A percentile compares a stretch with the other conserved stretches of the same genome.
Conservation (phyloP, 768 basidiomycete species). For the Boletus subparvulus region DNA sequence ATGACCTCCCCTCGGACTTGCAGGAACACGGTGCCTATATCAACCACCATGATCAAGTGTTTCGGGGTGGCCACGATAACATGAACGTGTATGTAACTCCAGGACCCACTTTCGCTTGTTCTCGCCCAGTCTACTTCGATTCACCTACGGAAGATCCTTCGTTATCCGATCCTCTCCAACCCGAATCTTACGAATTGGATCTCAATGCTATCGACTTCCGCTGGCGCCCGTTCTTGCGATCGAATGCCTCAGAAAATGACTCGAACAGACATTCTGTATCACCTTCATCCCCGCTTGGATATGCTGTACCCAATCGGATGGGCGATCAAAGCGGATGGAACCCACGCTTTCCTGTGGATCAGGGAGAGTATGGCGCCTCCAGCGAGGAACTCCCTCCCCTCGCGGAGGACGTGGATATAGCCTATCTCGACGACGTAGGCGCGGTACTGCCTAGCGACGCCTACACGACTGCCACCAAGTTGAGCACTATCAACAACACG, state of each 20-base stretch:
- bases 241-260: slow-evolving; percentile 11
- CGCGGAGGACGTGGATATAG: slow-evolving; percentile 6
- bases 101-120: slow-evolving; percentile 39
- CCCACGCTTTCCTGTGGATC: slow-evolving; percentile 13
- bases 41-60: neutral
- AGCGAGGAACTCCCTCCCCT: slow-evolving; percentile 11
- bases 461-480: neutral
- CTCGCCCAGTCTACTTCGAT: slow-evolving; percentile 47
- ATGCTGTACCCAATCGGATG: slow-evolving; percentile 2
- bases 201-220: slow-evolving; percentile 48
- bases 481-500: neutral
- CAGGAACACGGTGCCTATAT: slow-evolving; percentile 1
- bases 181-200: slow-evolving; percentile 39
- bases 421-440: slow-evolving; percentile 4
- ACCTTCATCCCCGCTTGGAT: slow-evolving; percentile 1
- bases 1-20: slow-evolving; percentile 15
- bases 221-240: slow-evolving; percentile 52
- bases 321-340: slow-evolving; percentile 20
- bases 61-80: neutral
- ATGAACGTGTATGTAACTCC: slow-evolving; percentile 45
- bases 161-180: slow-evolving; percentile 38
- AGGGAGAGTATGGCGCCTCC: slow-evolving; percentile 4
- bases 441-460: slow-evolving; percentile 10
- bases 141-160: slow-evolving; percentile 51
- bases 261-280: neutral